A percentile compares a stretch with the other conserved stretches of the same genome.
phyloP scores from a whole-genome alignment of 1,284 basidiomycete species.

The Waitea zeae region DNA sequence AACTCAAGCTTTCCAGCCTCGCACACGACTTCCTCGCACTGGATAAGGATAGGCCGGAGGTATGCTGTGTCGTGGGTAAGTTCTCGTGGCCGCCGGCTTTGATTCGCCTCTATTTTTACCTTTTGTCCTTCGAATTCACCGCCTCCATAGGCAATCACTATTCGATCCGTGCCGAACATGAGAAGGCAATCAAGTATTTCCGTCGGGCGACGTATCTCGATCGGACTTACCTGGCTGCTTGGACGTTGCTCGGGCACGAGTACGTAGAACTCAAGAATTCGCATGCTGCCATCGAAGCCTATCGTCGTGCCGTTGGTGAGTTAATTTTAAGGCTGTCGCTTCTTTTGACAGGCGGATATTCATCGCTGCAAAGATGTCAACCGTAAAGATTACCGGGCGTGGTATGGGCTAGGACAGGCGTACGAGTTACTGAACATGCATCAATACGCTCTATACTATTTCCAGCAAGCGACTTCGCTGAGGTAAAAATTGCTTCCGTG shows the following conservation, averaged over 20 bases:
- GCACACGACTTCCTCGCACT: constrained; percentile 83
- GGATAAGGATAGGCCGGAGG: constrained; percentile 85
- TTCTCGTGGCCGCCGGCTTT: no score
- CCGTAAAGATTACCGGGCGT: constrained; percentile 91
- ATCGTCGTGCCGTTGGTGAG: constrained; percentile 86
- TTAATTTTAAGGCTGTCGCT: constrained; percentile 5
- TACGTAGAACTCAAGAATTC: constrained; percentile 99
- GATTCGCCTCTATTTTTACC: no score
- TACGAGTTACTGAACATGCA: constrained; percentile 96
- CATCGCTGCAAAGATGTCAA: constrained; percentile 54
- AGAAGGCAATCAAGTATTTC: constrained; percentile 94
- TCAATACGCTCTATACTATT: constrained; percentile 92
- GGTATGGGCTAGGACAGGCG: constrained; percentile 97
- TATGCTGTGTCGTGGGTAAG: constrained; percentile 87
- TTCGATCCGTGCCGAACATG: constrained; percentile 83
- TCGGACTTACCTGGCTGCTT: constrained; percentile 86
- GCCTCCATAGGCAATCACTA: constrained; percentile 98
- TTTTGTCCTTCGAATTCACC: no score
- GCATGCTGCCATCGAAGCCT: constrained; percentile 96
- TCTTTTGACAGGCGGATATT: constrained; percentile 1
- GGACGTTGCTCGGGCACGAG: constrained; percentile 99
- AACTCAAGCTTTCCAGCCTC: constrained; percentile 76
- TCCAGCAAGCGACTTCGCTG: constrained; percentile 87
- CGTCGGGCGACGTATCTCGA: constrained; percentile 88
- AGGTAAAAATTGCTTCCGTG: constrained; percentile 41